A percentile compares a stretch with the other conserved stretches of the same genome.
Evolutionary conservation across 495 filamentous ascomycete genomes (phyloP).

Genomic region (Penicillium manginii): DNA sequence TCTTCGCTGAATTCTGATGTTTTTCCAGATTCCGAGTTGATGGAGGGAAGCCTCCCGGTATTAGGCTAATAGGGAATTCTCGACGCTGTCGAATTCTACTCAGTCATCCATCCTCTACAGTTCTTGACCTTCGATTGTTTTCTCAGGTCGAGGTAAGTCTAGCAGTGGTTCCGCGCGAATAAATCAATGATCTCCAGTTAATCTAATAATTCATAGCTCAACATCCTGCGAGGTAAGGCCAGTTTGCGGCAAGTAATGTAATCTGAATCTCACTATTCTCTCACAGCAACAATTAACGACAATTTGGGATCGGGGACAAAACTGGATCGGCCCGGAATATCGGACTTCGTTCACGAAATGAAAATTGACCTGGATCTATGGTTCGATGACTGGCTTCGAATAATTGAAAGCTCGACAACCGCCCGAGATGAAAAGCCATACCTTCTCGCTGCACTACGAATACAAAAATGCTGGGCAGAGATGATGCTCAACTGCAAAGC

Average conservation of each 20-base stretch:
- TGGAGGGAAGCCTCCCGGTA: slow-evolving; percentile 51
- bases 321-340: slow-evolving; percentile 33
- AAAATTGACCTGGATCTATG: slow-evolving; percentile 52
- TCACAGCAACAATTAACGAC: slow-evolving; percentile 41
- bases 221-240: slow-evolving; percentile 43
- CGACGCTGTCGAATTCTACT: slow-evolving; percentile 49
- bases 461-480: slow-evolving; percentile 53
- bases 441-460: slow-evolving; percentile 40
- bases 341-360: slow-evolving; percentile 46
- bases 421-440: slow-evolving; percentile 40
- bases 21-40: slow-evolving; percentile 50
- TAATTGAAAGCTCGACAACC: slow-evolving; percentile 31
- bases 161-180: neutral
- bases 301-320: slow-evolving; percentile 25
- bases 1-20: slow-evolving; percentile 8
- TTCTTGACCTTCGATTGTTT: slow-evolving; percentile 53
- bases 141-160: slow-evolving; percentile 55
- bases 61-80: slow-evolving; percentile 42
- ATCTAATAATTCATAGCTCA: slow-evolving; percentile 33
- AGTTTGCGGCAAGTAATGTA: too few relatives aligned
- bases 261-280: neutral
- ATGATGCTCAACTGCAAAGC: slow-evolving; percentile 55
- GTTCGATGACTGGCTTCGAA: slow-evolving; percentile 52
- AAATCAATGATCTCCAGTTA: neutral
- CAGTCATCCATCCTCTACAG: slow-evolving; percentile 43